phyloP scores from a whole-genome alignment of 2,329 filamentous ascomycete genomes.

The Achaetomium macrosporum region DNA sequence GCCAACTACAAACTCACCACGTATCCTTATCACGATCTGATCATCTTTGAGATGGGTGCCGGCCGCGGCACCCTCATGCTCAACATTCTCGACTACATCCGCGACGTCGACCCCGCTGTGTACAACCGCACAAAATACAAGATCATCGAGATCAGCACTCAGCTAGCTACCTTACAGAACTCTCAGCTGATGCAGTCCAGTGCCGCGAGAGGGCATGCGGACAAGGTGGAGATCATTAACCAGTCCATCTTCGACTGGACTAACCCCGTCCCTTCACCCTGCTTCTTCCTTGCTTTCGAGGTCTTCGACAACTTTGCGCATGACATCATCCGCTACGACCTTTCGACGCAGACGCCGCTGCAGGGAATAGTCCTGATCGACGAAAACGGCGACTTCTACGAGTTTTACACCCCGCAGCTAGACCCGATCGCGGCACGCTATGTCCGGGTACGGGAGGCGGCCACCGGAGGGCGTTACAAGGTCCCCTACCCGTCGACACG shows the following conservation, averaged over 20 bases:
- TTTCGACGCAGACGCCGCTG: slow-evolving; percentile 70
- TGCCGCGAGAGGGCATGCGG: slow-evolving; percentile 66
- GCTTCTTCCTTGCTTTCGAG: slow-evolving; percentile 96
- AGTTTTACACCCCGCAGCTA: slow-evolving; percentile 78
- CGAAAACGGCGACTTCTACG: slow-evolving; percentile 79
- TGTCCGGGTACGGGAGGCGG: slow-evolving; percentile 75
- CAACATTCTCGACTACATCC: slow-evolving; percentile 96
- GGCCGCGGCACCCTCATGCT: slow-evolving; percentile 97
- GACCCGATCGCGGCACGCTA: slow-evolving; percentile 81
- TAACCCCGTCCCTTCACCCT: slow-evolving; percentile 79
- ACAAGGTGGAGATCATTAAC: slow-evolving; percentile 92
- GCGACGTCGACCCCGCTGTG: slow-evolving; percentile 79
- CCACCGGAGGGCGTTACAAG: slow-evolving; percentile 58
- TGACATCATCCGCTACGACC: slow-evolving; percentile 87
- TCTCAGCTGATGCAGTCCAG: slow-evolving; percentile 54
- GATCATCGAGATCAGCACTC: slow-evolving; percentile 89
- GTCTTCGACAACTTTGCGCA: slow-evolving; percentile 99
- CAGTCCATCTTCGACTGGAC: slow-evolving; percentile 93
- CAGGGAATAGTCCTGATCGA: slow-evolving; percentile 89
- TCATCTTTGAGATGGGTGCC: slow-evolving; percentile 98
- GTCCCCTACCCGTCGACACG: slow-evolving; percentile 52
- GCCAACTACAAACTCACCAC: slow-evolving; percentile 92
- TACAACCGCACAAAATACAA: slow-evolving; percentile 91
- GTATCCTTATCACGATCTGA: slow-evolving; percentile 92
- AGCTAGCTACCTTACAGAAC: slow-evolving; percentile 72